A percentile compares a stretch with the other conserved stretches of the same genome.
phyloP scores from a whole-genome alignment of 352 stramenopile species.

The Peronospora destructor region DNA sequence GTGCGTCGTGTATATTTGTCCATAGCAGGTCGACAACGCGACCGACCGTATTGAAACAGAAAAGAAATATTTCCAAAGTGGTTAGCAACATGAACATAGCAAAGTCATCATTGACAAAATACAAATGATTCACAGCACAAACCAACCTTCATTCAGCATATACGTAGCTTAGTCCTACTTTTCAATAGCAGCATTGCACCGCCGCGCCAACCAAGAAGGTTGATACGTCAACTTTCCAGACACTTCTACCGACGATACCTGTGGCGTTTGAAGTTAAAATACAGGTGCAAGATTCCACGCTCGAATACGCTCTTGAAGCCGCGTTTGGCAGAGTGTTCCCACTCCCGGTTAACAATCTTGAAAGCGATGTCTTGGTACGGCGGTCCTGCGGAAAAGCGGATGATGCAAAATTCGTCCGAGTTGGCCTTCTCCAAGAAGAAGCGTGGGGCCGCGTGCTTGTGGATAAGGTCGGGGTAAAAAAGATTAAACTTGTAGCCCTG shows the following conservation, averaged over 20 bases:
- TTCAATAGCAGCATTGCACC: not conserved
- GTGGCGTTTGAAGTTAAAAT: conserved; percentile 99
- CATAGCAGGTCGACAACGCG: conserved; percentile 9
- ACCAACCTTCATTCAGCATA: not conserved
- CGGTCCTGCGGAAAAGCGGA: conserved; percentile 95
- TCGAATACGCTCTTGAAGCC: conserved; percentile 99
- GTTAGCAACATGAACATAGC: conserved; percentile 29
- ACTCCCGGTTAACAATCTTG: conserved; percentile 99
- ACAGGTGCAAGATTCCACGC: conserved; percentile 95
- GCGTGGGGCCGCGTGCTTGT: conserved; percentile 92
- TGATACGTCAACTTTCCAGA: not conserved
- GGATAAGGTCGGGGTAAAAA: conserved; percentile 99
- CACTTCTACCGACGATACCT: conserved; percentile 90
- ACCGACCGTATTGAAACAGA: conserved; percentile 16
- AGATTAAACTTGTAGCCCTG: conserved; percentile 99
- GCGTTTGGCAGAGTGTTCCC: conserved; percentile 95
- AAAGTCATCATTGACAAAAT: conserved; percentile 18
- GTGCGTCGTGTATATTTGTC: conserved; percentile 27
- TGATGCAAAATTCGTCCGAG: conserved; percentile 94
- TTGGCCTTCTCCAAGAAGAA: conserved; percentile 93
- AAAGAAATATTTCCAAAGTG: conserved; percentile 15
- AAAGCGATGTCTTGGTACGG: conserved; percentile 99
- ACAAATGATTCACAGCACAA: conserved; percentile 13
- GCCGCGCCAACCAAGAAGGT: not conserved
- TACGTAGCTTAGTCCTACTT: not conserved